These are phyloP conservation scores for Alopecurus myosuroides DNA, from an alignment of 176 grass and related monocot genomes.

Conservation along the genomic window DNA sequence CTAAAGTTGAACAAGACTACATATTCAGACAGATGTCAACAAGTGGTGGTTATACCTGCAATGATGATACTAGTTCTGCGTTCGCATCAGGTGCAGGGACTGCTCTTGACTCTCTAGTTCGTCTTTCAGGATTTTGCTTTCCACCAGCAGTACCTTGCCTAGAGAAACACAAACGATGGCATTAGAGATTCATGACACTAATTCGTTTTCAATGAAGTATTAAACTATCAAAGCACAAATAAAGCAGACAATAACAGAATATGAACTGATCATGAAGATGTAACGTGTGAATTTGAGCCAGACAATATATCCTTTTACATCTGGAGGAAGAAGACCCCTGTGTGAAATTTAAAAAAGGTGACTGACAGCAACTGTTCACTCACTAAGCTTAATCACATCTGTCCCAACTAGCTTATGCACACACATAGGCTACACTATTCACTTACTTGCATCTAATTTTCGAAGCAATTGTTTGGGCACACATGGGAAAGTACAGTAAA, in stretches of 20 bases:
- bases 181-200: background rate
- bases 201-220: background rate
- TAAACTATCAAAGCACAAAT: background rate
- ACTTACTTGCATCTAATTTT: background rate
- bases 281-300: background rate
- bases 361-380: background rate
- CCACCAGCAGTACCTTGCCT: constrained; percentile 65
- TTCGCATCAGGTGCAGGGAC: constrained; percentile 96
- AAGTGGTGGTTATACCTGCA: constrained; percentile 60
- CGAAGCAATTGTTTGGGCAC: background rate
- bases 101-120: constrained; percentile 71
- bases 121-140: constrained; percentile 61
- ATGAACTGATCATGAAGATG: background rate
- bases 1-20: background rate
- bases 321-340: background rate
- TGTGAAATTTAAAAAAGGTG: background rate
- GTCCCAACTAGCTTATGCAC: background rate
- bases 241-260: background rate
- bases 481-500: background rate
- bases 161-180: background rate
- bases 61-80: constrained; percentile 85
- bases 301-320: background rate
- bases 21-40: constrained; percentile 12
- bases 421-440: background rate
- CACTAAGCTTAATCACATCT: background rate